Base-by-base conservation (phyloP, 352 stramenopile genomes). In the Phytophthora capsici region DNA sequence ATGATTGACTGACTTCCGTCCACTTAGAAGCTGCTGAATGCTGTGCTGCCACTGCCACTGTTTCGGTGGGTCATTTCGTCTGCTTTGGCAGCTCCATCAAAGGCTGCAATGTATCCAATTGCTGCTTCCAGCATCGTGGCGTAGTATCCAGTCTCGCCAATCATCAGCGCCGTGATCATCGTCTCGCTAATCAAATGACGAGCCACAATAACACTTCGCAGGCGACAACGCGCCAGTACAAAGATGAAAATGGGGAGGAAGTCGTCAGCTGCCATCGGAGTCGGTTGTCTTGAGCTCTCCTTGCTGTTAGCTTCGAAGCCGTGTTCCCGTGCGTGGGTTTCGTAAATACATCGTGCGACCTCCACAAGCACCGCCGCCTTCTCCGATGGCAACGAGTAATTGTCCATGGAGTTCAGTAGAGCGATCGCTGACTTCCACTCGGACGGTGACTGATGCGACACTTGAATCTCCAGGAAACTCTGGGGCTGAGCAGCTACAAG, bases 231-330 rank as follows among this genome's bases (percentile, higher is more conserved):
- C 22, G 80, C 71, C 41, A 93, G 47, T 7, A 90, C 63, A 32
- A 84, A 91, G 34, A 93, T 93, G 54, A 93, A 91, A 56, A 94
- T 94, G 10, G 85, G 85, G 12, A 94, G 60, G 48, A 91, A 94
- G 41, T 94, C 85, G 37, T 91, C 85, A 1, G 85, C 85, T 9
- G 85, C 74, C 76, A 94, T 88, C 2, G 43, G 44, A 25, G 69
- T 63, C n/a, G 49, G 47, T 48, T 37, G 61, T 34, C 63, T 66
- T 50, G 52, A 52, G 34, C 57, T 4, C 2, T 23, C 10, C 9
- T 40, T 34, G 12, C 45, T 36, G 22, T 55, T 25, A 20, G 12
- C 56, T 8, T 75, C 34, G 6, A 44, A 47, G 12, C 50, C 50
- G 38, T 91, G 82, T 49, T 93, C 84, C 12, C 56, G 48, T 7